A percentile compares a stretch with the other conserved stretches of the same genome.
Evolutionary conservation across 352 stramenopile genomes (phyloP).

Genomic region (Pelagophyceae sp.): DNA sequence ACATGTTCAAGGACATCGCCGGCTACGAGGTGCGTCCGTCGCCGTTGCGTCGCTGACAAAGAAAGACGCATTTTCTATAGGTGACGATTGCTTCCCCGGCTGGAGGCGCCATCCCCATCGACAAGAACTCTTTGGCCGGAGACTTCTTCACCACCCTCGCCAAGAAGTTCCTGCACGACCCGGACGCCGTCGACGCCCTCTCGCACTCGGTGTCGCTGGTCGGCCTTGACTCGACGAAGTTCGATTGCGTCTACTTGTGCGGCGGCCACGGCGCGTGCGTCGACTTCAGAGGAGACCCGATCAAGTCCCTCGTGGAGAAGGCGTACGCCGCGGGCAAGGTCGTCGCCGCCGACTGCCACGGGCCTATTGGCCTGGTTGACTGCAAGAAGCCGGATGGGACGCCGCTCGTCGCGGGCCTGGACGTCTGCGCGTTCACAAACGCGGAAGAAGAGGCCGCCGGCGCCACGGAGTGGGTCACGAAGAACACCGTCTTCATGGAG

Average conservation of each 20-base stretch:
- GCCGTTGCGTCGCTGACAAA: no score
- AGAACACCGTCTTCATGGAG: conserved; percentile 47
- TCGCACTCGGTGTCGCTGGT: conserved; percentile 38
- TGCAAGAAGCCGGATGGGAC: conserved; percentile 39
- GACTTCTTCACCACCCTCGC: conserved; percentile 42
- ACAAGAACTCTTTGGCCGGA: conserved; percentile 37
- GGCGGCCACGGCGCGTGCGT: conserved; percentile 48
- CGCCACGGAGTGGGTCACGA: conserved; percentile 23
- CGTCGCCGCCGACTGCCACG: conserved; percentile 53
- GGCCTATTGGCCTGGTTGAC: conserved; percentile 44
- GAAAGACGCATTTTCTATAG: no score
- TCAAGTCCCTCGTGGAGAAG: conserved; percentile 47
- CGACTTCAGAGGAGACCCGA: conserved; percentile 44
- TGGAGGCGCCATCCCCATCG: conserved; percentile 48
- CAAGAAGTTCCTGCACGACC: conserved; percentile 53
- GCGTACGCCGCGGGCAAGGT: conserved; percentile 42
- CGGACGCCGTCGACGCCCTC: conserved; percentile 39
- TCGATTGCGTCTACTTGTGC: conserved; percentile 46
- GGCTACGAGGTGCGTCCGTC: no score
- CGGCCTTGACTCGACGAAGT: conserved; percentile 29
- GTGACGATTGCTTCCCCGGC: conserved; percentile 41
- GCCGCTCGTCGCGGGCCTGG: conserved; percentile 43
- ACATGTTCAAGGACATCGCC: conserved; percentile 45
- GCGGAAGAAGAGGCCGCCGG: conserved; percentile 43
- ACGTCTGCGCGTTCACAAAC: conserved; percentile 56